phyloP scores from a whole-genome alignment of 495 filamentous ascomycete species.

The Amorphotheca resinae region DNA sequence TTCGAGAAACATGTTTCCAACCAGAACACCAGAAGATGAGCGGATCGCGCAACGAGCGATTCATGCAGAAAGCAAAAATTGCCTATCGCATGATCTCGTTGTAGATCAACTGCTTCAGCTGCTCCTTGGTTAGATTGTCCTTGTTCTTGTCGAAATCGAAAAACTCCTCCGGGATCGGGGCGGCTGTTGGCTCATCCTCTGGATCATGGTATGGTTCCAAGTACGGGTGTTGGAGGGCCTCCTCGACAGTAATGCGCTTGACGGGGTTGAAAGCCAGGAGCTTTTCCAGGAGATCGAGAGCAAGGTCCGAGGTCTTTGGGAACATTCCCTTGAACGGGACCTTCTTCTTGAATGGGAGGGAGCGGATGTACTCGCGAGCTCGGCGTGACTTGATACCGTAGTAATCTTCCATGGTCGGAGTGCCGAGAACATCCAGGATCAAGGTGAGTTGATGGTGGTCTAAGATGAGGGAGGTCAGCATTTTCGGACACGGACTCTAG shows the following conservation, averaged over 20 bases:
- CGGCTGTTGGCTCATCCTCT: constrained; percentile 94
- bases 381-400: constrained; percentile 99
- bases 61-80: too few relatives aligned
- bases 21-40: background rate
- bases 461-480: constrained; percentile 29
- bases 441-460: constrained; percentile 98
- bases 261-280: constrained; percentile 96
- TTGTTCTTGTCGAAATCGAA: constrained; percentile 99
- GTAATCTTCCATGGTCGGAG: constrained; percentile 99
- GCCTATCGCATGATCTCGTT: constrained; percentile 95
- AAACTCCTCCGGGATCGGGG: constrained; percentile 95
- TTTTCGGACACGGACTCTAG: too few relatives aligned
- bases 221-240: constrained; percentile 94
- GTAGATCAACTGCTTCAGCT: constrained; percentile 93
- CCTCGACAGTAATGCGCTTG: constrained; percentile 96
- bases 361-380: constrained; percentile 96
- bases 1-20: background rate
- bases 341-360: constrained; percentile 99
- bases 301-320: constrained; percentile 89
- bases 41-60: background rate
- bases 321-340: constrained; percentile 95
- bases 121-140: constrained; percentile 95
- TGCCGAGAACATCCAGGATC: constrained; percentile 95
- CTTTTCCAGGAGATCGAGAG: constrained; percentile 89
- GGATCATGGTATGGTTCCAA: constrained; percentile 98